Percentiles rank a stretch among this genome's conserved stretches.
phyloP scores from a whole-genome alignment of 2,329 filamentous ascomycete species.

The Hypoxylon sp. region DNA sequence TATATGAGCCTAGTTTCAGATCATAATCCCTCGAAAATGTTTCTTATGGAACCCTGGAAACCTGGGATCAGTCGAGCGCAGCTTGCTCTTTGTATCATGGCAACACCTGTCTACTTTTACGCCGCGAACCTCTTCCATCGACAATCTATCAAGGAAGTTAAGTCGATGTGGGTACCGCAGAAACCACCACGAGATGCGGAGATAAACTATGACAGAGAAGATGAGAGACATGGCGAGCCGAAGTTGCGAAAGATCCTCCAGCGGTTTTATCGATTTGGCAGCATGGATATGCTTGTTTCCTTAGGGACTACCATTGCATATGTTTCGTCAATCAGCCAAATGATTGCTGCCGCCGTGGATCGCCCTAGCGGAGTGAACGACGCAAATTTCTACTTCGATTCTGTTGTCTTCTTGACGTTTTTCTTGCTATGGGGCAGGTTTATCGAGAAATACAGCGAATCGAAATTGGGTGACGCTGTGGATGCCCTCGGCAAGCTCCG shows the following conservation, averaged over 20 bases:
- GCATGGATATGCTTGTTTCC: slow-evolving; percentile 96
- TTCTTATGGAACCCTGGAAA: slow-evolving; percentile 79
- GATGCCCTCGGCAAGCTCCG: slow-evolving; percentile 83
- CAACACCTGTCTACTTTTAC: slow-evolving; percentile 89
- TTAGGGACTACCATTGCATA: slow-evolving; percentile 91
- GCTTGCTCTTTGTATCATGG: slow-evolving; percentile 83
- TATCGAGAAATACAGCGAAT: slow-evolving; percentile 91
- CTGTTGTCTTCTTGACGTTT: slow-evolving; percentile 90
- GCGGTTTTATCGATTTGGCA: slow-evolving; percentile 92
- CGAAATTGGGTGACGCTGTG: slow-evolving; percentile 89
- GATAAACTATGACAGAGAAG: slow-evolving; percentile 3
- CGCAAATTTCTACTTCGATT: slow-evolving; percentile 85
- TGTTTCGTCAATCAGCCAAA: slow-evolving; percentile 82
- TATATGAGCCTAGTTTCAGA: slow-evolving; percentile 86
- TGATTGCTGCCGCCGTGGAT: slow-evolving; percentile 74
- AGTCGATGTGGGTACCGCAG: slow-evolving; percentile 80
- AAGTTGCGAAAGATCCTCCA: slow-evolving; percentile 65
- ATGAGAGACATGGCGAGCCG: slow-evolving; percentile 65
- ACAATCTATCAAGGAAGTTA: slow-evolving; percentile 83
- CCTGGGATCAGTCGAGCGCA: slow-evolving; percentile 82
- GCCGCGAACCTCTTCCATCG: slow-evolving; percentile 88
- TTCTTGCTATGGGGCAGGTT: slow-evolving; percentile 84
- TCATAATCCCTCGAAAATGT: slow-evolving; percentile 70
- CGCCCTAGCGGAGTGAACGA: slow-evolving; percentile 60
- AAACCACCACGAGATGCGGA: slow-evolving; percentile 62